These are phyloP conservation scores for Domatiomyces globalis DNA, from an alignment of 2,329 filamentous ascomycete genomes.

Conservation along the genomic window DNA sequence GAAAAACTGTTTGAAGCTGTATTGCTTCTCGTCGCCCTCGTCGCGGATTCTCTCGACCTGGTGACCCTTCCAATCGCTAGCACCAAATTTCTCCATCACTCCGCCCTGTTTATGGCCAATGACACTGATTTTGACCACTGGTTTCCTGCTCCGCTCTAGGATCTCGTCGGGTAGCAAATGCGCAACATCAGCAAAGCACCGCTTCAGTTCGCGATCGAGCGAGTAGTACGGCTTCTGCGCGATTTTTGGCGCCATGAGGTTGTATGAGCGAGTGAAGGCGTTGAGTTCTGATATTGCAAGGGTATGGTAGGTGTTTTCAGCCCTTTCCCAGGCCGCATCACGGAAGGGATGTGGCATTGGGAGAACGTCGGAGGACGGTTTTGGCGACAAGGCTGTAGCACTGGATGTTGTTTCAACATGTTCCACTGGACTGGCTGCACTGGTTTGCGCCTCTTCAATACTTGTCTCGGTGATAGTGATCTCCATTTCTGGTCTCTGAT, in stretches of 20 bases:
- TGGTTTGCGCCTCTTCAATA: background rate
- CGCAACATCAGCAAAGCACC: conserved; percentile 77
- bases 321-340: conserved; percentile 59
- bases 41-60: conserved; percentile 52
- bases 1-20: conserved; percentile 85
- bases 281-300: conserved; percentile 70
- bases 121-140: conserved; percentile 30
- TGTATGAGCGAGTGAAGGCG: conserved; percentile 69
- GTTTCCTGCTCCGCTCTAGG: conserved; percentile 47
- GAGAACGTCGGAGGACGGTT: conserved; percentile 15
- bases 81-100: conserved; percentile 48
- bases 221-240: conserved; percentile 88
- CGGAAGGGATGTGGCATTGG: conserved; percentile 52
- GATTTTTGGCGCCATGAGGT: conserved; percentile 81
- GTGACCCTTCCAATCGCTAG: conserved; percentile 27
- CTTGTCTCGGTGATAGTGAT: background rate
- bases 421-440: background rate
- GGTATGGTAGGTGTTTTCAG: conserved; percentile 60
- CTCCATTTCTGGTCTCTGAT: background rate
- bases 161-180: conserved; percentile 61
- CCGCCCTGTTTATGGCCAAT: conserved; percentile 33
- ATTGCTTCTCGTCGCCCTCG: conserved; percentile 52
- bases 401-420: background rate
- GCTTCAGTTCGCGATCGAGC: conserved; percentile 64
- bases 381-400: background rate